These are phyloP conservation scores for Ilex paraguariensis DNA, from an alignment of 305 asterid species.

Conservation along the genomic window DNA sequence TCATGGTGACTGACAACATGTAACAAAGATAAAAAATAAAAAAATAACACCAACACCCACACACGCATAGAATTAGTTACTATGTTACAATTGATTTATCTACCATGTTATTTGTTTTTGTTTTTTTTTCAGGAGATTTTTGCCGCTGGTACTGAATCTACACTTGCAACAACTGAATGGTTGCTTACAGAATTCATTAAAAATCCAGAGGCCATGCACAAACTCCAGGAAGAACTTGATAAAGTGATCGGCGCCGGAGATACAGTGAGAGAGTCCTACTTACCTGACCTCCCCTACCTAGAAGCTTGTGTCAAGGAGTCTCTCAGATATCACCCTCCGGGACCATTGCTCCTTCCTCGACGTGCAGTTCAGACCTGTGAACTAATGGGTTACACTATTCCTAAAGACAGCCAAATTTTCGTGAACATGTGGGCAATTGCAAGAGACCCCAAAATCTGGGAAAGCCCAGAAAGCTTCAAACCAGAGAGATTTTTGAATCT, in stretches of 20 bases:
- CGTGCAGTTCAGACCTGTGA: neutral
- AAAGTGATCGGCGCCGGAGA: neutral
- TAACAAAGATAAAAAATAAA: too few species aligned
- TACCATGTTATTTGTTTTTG: too few species aligned
- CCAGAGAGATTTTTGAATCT: neutral
- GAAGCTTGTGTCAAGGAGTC: neutral
- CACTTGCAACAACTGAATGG: slow-evolving; percentile 11
- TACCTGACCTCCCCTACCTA: neutral
- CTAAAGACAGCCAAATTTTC: neutral
- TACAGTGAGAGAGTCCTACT: neutral
- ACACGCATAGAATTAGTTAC: too few species aligned
- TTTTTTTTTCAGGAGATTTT: slow-evolving; percentile 2
- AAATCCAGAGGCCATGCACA: slow-evolving; percentile 6
- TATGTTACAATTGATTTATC: too few species aligned
- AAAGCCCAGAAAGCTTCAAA: neutral
- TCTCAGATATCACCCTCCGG: neutral
- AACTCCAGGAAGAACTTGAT: neutral
- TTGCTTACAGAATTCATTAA: slow-evolving; percentile 5
- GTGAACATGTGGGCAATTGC: neutral
- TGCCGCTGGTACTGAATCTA: slow-evolving; percentile 11
- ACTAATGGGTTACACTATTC: neutral
- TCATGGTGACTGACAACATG: too few species aligned
- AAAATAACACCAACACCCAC: too few species aligned
- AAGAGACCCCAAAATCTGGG: neutral
- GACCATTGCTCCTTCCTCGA: neutral